Evolutionary conservation across 352 stramenopile species (phyloP).

Genomic region (Phytopythium kandeliae): DNA sequence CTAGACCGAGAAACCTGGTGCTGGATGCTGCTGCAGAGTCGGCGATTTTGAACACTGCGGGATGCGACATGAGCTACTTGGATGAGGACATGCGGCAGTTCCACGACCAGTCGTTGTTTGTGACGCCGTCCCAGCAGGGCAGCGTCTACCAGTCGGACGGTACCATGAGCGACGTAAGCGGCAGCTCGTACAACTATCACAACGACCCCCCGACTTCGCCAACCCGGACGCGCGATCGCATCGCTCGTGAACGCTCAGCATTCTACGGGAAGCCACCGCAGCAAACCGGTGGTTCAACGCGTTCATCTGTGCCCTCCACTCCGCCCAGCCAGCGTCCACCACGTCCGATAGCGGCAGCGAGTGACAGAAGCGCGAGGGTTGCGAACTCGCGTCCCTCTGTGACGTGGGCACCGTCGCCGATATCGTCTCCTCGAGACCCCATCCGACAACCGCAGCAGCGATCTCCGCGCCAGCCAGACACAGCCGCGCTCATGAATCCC

Average conservation of each 20-base stretch:
- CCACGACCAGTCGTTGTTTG: slow-evolving; percentile 49
- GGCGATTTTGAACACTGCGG: slow-evolving; percentile 37
- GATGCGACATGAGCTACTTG: slow-evolving; percentile 54
- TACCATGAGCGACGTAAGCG: not conserved
- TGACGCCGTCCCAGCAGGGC: slow-evolving; percentile 10
- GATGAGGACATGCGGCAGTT: slow-evolving; percentile 72
- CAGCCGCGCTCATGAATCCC: slow-evolving; percentile 1
- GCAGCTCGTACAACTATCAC: not conserved
- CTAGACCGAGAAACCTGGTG: not conserved
- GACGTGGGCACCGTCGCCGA: slow-evolving; percentile 2
- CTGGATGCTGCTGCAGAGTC: slow-evolving; percentile 20
- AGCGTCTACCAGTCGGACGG: slow-evolving; percentile 1
- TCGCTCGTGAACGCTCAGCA: slow-evolving; percentile 1
- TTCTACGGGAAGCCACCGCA: slow-evolving; percentile 3
- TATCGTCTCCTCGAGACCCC: not conserved
- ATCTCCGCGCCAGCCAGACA: not conserved
- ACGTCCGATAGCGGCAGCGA: not conserved
- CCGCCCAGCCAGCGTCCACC: not conserved
- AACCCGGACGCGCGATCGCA: slow-evolving; percentile 3
- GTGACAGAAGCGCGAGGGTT: not conserved
- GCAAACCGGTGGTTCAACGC: not conserved
- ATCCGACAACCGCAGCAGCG: not conserved
- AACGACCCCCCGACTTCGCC: slow-evolving; percentile 5
- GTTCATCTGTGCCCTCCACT: not conserved
- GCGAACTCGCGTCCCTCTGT: slow-evolving; percentile 3